Evolutionary conservation across 1,284 basidiomycete species (phyloP), one percentile per base, ranked within the genome.

Genomic region (Apiotrichum brassicae): DNA sequence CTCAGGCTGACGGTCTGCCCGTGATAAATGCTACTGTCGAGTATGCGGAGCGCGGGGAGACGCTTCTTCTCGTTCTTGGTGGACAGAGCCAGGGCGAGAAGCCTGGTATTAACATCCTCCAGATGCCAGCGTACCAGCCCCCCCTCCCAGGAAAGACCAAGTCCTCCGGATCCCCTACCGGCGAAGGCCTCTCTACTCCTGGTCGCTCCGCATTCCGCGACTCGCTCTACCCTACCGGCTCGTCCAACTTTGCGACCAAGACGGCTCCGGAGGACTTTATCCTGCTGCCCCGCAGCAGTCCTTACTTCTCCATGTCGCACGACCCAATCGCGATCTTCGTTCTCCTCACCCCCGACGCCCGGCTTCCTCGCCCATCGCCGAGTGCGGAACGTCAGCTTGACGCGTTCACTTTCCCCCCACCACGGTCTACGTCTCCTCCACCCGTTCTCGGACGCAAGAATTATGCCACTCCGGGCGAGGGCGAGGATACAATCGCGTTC

Each of bases 221-320:
- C 43, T 83, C 82, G 7, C 71, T 89, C 8, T 66, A 75, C 3
- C 79, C 82, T 2, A 76, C 74, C 2, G 78, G 82, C 34, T 76
- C 78, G 3, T 80, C 80, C 49, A 78, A 81, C 47, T 90, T 88
- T 59, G 73, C 77, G 7, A 82, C 82, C 0, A 64, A 72, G 6
- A 80, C 81, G 1, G 70, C 81, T 0, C 78, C 84, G 5, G 84
- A 92, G 61, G 90, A 94, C 63, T 91, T 87, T 64, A 66, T 87
- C 12, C 77, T 92, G 19, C 67, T 90, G 16, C 86, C 91, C 0
- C 78, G 79, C 42, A 74, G 76, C 24, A 86, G 70, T 53, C 88
- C 89, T 1, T 85, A 90, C 68, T 86, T 84, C 64, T 73, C 77
- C 36, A 80, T 83, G 11, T 73, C 78, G 11, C 83, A 79, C 66